phyloP scores from a whole-genome alignment of 2,329 filamentous ascomycete genomes.

The Aureobasidium namibiae region DNA sequence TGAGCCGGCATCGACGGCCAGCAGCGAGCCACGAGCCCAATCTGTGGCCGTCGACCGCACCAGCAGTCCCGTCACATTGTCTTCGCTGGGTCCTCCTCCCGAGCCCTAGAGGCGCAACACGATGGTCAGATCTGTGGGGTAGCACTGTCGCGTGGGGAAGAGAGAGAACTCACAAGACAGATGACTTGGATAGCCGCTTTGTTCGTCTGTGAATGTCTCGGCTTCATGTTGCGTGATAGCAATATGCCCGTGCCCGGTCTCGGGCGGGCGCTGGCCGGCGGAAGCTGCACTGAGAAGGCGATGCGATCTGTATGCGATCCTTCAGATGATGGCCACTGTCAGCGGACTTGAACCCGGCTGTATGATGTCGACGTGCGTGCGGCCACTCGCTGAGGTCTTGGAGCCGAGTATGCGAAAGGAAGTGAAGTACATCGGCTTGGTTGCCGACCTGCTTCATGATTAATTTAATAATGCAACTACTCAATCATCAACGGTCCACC shows the following conservation, averaged over 20 bases:
- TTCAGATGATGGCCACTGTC: background rate
- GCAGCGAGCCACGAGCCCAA: constrained; percentile 74
- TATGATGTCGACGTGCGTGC: constrained; percentile 6
- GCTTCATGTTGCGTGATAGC: background rate
- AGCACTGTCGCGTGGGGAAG: background rate
- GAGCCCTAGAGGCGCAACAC: constrained; percentile 54
- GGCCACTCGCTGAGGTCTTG: background rate
- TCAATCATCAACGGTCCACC: background rate
- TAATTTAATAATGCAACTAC: background rate
- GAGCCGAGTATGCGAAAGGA: background rate
- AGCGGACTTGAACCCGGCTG: background rate
- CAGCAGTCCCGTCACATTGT: constrained; percentile 81
- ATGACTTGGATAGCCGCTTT: constrained; percentile 40
- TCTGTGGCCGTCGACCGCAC: constrained; percentile 70
- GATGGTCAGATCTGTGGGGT: constrained; percentile 2
- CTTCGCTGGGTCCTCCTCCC: constrained; percentile 81
- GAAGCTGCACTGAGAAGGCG: background rate
- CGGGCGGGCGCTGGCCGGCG: constrained; percentile 5
- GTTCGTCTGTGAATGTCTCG: constrained; percentile 15
- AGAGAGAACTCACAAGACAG: constrained; percentile 33
- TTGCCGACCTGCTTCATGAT: background rate
- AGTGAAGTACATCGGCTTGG: background rate
- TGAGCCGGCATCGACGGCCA: constrained; percentile 91
- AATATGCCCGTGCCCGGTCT: constrained; percentile 8
- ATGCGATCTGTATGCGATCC: background rate